phyloP scores from a whole-genome alignment of 108 stramenopile genomes.

The Skeletonema tropicum region DNA sequence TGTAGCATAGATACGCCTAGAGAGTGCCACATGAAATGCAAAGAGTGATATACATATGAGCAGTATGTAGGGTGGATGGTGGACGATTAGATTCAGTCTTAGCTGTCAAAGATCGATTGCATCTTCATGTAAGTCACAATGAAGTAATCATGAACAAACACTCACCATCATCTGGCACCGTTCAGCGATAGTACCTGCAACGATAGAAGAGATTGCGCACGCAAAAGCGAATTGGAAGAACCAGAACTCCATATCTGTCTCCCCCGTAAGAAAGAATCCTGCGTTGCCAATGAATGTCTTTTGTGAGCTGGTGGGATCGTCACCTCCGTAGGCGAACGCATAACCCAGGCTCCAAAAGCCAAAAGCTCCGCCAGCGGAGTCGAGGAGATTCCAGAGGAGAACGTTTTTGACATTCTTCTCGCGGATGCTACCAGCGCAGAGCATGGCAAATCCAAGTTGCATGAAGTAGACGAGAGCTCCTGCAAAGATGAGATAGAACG shows the following conservation, averaged over 20 bases:
- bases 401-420: constrained; percentile 89
- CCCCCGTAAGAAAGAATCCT: constrained; percentile 61
- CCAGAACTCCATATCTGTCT: constrained; percentile 45
- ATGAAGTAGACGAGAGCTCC: constrained; percentile 91
- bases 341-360: constrained; percentile 87
- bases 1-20: constrained; percentile 64
- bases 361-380: constrained; percentile 84
- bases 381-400: constrained; percentile 90
- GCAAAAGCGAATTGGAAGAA: constrained; percentile 71
- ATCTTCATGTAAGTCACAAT: no score
- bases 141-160: no score
- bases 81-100: no score
- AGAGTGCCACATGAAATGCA: no score
- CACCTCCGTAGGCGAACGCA: constrained; percentile 80
- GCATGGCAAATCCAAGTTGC: constrained; percentile 93
- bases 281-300: constrained; percentile 71
- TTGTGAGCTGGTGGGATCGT: constrained; percentile 14
- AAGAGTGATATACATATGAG: no score
- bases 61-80: no score
- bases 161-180: constrained; percentile 55
- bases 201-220: constrained; percentile 61
- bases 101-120: no score
- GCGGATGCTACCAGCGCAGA: constrained; percentile 83
- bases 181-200: constrained; percentile 80
- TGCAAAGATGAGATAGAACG: constrained; percentile 82